Conservation (phyloP, 1,284 basidiomycete species). For the Tilletia indica region DNA sequence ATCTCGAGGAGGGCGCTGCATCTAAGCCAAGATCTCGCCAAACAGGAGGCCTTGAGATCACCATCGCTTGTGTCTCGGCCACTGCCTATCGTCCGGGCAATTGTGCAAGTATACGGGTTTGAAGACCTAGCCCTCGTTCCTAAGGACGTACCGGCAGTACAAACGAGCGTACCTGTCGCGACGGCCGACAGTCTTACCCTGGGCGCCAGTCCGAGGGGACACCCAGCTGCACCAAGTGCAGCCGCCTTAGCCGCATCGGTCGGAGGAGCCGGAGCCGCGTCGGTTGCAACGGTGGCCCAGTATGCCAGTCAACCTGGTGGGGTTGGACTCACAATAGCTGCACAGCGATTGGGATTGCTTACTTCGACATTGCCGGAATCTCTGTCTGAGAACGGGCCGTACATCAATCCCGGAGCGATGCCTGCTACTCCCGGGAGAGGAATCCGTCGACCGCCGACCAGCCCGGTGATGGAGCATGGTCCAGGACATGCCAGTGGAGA, state of each 20-base stretch:
- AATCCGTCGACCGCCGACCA: neutral
- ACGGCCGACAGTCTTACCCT: neutral
- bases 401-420: slow-evolving; percentile 11
- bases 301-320: slow-evolving; percentile 11
- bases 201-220: neutral
- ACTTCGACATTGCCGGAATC: neutral
- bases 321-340: slow-evolving; percentile 2
- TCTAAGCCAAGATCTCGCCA: neutral
- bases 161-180: neutral
- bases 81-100: slow-evolving; percentile 1
- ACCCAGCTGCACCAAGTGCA: neutral
- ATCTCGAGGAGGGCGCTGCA: neutral
- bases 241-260: slow-evolving; percentile 1
- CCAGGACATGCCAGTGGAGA: neutral
- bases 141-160: neutral
- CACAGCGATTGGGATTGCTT: neutral
- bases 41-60: neutral
- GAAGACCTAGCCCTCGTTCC: slow-evolving; percentile 7
- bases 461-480: neutral
- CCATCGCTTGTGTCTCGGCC: neutral
- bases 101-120: slow-evolving; percentile 5
- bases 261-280: neutral
- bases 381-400: neutral
- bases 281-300: neutral
- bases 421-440: neutral